These are phyloP conservation scores for Strigomonas culicis DNA, from an alignment of 208 protist genomes.

Conservation along the genomic window DNA sequence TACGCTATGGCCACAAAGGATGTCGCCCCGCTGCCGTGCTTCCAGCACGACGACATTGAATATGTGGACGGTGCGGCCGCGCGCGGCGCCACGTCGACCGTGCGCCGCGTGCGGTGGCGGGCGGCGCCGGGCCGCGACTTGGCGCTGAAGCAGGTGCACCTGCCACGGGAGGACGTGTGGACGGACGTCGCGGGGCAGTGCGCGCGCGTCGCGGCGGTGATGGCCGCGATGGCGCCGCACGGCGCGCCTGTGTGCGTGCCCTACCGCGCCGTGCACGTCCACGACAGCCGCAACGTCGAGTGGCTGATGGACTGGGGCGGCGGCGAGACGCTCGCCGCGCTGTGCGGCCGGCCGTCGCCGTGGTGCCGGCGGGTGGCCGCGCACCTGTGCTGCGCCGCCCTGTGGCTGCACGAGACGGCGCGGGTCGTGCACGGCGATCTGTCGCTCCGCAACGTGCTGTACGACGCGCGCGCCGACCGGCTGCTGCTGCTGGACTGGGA, in stretches of 20 bases:
- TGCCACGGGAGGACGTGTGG: constrained; percentile 26
- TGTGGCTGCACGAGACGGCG: constrained; percentile 33
- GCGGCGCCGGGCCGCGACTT: constrained; percentile 5
- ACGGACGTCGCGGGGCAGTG: constrained; percentile 12
- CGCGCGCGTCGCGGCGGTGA: constrained; percentile 13
- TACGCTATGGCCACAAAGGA: constrained; percentile 1
- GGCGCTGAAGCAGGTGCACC: constrained; percentile 49
- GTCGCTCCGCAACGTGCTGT: constrained; percentile 51
- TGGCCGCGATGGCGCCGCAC: constrained; percentile 1
- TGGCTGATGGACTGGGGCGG: constrained; percentile 20
- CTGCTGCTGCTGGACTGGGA: constrained; percentile 27
- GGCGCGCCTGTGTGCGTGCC: too few relatives aligned
- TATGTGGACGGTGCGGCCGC: constrained; percentile 15
- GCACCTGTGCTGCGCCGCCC: constrained; percentile 3
- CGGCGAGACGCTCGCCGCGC: not conserved
- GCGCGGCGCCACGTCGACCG: not conserved
- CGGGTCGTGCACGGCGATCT: constrained; percentile 56
- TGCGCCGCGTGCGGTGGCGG: not conserved
- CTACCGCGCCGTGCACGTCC: constrained; percentile 29
- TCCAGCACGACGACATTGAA: constrained; percentile 16
- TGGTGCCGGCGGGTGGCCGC: not conserved
- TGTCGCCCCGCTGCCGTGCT: constrained; percentile 17
- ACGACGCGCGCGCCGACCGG: not conserved
- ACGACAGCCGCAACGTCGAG: constrained; percentile 27
- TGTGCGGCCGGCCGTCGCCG: constrained; percentile 4